Conservation (phyloP, 441 rosid genomes). For the Populus hybrid region DNA sequence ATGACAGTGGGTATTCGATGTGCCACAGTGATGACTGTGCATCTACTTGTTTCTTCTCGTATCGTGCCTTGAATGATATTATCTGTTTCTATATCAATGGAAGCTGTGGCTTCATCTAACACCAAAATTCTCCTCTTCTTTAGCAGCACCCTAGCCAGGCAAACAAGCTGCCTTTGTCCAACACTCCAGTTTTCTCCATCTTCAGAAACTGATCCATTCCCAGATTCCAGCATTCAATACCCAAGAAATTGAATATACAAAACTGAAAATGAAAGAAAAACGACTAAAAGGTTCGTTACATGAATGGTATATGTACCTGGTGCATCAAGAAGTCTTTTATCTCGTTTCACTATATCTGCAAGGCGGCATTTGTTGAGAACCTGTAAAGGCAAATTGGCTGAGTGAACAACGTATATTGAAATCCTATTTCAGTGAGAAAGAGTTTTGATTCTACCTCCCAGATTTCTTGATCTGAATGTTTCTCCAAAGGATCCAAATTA, state of each 20-base stretch:
- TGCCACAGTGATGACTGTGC: slow-evolving; percentile 67
- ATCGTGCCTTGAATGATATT: slow-evolving; percentile 53
- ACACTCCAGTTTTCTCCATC: slow-evolving; percentile 77
- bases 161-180: slow-evolving; percentile 37
- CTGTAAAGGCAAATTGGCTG: slow-evolving; percentile 22
- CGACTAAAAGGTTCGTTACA: background rate
- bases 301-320: slow-evolving; percentile 31
- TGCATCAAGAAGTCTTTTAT: slow-evolving; percentile 59
- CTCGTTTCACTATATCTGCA: slow-evolving; percentile 49
- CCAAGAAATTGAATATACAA: background rate
- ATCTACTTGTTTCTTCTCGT: slow-evolving; percentile 46
- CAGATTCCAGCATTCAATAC: background rate
- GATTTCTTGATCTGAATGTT: slow-evolving; percentile 54
- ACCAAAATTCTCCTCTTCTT: slow-evolving; percentile 54
- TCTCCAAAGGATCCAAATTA: slow-evolving; percentile 58
- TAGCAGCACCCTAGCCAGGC: slow-evolving; percentile 54
- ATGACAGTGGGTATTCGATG: slow-evolving; percentile 73
- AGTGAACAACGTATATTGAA: background rate
- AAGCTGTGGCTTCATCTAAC: slow-evolving; percentile 76
- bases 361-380: slow-evolving; percentile 55
- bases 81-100: slow-evolving; percentile 73
- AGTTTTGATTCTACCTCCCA: slow-evolving; percentile 50
- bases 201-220: slow-evolving; percentile 47
- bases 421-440: background rate
- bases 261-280: background rate